Conservation (phyloP, 306 rosid genomes). For the Trichosanthes truncata region DNA sequence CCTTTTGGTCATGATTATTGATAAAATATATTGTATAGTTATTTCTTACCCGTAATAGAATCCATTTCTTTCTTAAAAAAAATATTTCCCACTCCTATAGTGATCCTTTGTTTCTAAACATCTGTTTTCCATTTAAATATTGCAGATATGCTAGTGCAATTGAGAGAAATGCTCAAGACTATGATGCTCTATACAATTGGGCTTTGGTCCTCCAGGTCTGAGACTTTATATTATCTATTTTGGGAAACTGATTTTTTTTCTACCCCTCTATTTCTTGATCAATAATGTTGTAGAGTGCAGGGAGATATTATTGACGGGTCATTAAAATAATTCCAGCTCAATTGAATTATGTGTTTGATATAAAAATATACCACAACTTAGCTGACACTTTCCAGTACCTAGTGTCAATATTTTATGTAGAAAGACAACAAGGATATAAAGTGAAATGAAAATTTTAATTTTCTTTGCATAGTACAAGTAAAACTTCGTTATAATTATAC, state of each 20-base stretch:
- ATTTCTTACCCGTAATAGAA: not conserved
- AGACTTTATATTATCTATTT: conserved; percentile 9
- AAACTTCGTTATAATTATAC: not conserved
- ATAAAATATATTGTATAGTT: not conserved
- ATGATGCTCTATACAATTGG: conserved; percentile 96
- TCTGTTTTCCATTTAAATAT: conserved; percentile 11
- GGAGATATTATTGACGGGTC: not conserved
- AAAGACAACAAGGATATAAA: not conserved
- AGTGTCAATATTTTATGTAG: not conserved
- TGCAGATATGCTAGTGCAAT: conserved; percentile 90
- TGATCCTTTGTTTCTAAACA: not conserved
- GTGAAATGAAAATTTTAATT: not conserved
- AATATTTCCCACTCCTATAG: not conserved
- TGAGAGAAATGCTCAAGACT: conserved; percentile 90
- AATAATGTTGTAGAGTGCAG: not conserved
- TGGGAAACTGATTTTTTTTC: not conserved
- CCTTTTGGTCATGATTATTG: not conserved
- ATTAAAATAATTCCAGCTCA: not conserved
- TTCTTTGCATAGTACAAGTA: not conserved
- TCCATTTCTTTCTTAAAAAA: not conserved
- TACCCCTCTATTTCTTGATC: not conserved
- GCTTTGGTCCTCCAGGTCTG: conserved; percentile 96
- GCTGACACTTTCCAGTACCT: not conserved
- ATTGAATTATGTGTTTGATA: not conserved
- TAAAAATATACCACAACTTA: not conserved